A percentile compares a stretch with the other conserved stretches of the same genome.
These are phyloP conservation scores for Hsuehochloa calcarea DNA, from an alignment of 176 grass and related monocot species.

Conservation along the genomic window DNA sequence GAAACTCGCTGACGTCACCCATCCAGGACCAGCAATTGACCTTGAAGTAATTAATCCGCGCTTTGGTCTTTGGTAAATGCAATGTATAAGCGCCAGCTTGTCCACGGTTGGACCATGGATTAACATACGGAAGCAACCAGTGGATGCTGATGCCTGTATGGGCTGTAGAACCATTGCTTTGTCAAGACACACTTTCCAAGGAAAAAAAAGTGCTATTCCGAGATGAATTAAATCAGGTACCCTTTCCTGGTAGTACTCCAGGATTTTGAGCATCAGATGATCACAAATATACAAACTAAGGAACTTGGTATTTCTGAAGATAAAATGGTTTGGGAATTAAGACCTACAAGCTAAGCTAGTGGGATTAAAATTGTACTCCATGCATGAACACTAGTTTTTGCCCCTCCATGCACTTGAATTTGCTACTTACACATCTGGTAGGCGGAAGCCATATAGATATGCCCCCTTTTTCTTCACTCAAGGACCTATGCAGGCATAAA, in stretches of 20 bases:
- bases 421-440: background rate
- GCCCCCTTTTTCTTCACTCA: background rate
- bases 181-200: background rate
- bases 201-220: background rate
- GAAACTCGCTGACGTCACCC: background rate
- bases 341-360: background rate
- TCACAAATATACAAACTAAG: background rate
- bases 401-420: background rate
- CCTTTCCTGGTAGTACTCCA: background rate
- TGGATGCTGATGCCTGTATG: constrained; percentile 11
- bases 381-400: background rate
- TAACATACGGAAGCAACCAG: background rate
- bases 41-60: background rate
- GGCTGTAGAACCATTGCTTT: background rate
- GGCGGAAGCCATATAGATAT: background rate
- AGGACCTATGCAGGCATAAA: background rate
- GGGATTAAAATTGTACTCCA: background rate
- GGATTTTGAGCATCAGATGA: background rate
- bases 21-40: background rate
- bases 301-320: background rate
- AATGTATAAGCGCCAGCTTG: background rate
- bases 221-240: background rate
- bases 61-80: constrained; percentile 19
- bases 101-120: background rate
- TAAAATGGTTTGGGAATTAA: background rate